Conservation (phyloP, 225 moss, liverwort and hornwort genomes). For the Climacium dendroides region DNA sequence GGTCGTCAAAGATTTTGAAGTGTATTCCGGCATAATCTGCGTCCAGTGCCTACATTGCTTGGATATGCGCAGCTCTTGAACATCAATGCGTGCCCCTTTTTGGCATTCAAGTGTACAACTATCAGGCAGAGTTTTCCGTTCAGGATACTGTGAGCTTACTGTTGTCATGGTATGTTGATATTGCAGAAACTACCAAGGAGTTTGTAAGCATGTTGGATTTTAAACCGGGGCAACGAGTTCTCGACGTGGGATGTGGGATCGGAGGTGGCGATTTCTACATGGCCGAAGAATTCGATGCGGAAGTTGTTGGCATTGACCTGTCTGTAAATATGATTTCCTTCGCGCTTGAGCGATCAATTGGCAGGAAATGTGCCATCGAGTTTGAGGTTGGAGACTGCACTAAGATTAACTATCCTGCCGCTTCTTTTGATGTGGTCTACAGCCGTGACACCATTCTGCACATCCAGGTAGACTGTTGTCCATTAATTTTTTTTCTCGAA, state of each 20-base stretch:
- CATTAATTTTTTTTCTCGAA: neutral
- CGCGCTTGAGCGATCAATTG: constrained; percentile 87
- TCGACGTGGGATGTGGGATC: constrained; percentile 98
- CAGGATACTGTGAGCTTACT: neutral
- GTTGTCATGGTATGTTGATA: neutral
- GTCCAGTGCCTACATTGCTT: neutral
- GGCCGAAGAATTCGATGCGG: constrained; percentile 72
- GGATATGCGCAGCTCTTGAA: neutral
- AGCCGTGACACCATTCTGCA: constrained; percentile 96
- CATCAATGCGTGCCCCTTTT: neutral
- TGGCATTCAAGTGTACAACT: neutral
- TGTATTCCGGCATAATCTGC: neutral
- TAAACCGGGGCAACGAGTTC: constrained; percentile 52
- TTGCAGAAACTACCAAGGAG: constrained; percentile 83
- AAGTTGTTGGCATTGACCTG: constrained; percentile 82
- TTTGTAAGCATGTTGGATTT: constrained; percentile 55
- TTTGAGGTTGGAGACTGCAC: constrained; percentile 96
- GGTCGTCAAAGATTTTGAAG: neutral
- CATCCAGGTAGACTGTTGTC: constrained; percentile 43
- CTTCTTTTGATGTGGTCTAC: constrained; percentile 81
- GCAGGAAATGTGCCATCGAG: constrained; percentile 61
- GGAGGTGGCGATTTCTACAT: constrained; percentile 98
- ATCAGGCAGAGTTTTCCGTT: neutral
- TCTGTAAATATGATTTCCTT: constrained; percentile 94
- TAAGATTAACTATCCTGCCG: constrained; percentile 43